Percentiles rank a stretch among this genome's conserved stretches.
Evolutionary conservation across 768 basidiomycete genomes (phyloP).

Genomic region (Trichaptum fuscoviolaceum): DNA sequence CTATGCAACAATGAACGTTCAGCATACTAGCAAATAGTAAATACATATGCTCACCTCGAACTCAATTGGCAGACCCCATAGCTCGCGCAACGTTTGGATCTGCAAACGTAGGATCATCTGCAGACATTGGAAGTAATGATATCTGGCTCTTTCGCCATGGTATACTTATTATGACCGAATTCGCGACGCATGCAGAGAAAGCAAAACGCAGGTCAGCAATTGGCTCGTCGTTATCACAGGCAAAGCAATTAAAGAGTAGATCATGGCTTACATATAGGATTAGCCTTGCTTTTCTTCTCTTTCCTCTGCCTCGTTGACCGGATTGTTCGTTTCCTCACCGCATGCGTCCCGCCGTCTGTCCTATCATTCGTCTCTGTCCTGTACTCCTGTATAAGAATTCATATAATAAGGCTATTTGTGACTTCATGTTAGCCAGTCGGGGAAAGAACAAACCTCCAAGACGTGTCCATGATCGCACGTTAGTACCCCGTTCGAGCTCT

Average conservation of each 20-base stretch:
- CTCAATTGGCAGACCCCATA: slow-evolving; percentile 74
- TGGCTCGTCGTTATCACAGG: not conserved
- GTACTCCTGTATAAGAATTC: slow-evolving; percentile 52
- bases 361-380: slow-evolving; percentile 72
- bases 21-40: slow-evolving; percentile 9
- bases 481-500: slow-evolving; percentile 75
- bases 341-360: slow-evolving; percentile 57
- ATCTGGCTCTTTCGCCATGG: slow-evolving; percentile 73
- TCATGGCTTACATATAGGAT: slow-evolving; percentile 53
- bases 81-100: slow-evolving; percentile 46
- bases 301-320: slow-evolving; percentile 54
- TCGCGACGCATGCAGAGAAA: not conserved
- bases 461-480: slow-evolving; percentile 91
- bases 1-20: slow-evolving; percentile 30
- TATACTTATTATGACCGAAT: slow-evolving; percentile 54
- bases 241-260: slow-evolving; percentile 6
- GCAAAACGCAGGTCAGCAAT: not conserved
- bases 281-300: slow-evolving; percentile 41
- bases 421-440: not conserved
- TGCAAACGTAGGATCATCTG: slow-evolving; percentile 81
- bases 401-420: not conserved
- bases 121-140: slow-evolving; percentile 77
- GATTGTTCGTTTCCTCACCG: slow-evolving; percentile 58
- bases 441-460: slow-evolving; percentile 54
- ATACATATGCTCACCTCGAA: slow-evolving; percentile 57